Percentiles rank a stretch among this genome's conserved stretches.
Evolutionary conservation across 345 rosid species (phyloP).

Genomic region (Erucastrum elatum): DNA sequence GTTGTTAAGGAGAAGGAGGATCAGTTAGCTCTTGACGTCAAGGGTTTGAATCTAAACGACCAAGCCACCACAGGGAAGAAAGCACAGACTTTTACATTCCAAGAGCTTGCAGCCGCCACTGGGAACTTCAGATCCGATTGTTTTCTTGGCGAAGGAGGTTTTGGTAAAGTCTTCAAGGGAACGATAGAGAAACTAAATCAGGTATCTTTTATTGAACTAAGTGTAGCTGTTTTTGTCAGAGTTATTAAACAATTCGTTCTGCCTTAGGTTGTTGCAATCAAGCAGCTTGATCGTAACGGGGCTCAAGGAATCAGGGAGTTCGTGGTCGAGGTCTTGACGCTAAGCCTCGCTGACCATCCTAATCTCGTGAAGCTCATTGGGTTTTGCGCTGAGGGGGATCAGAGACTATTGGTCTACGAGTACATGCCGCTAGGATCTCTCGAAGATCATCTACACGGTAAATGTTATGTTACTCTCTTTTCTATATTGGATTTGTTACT

Average conservation of each 20-base stretch:
- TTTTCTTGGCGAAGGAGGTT: constrained; percentile 89
- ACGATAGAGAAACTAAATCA: constrained; percentile 51
- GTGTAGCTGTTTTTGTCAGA: constrained; percentile 4
- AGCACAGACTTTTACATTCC: constrained; percentile 57
- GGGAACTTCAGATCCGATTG: constrained; percentile 62
- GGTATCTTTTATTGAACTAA: constrained; percentile 42
- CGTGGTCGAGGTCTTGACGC: constrained; percentile 76
- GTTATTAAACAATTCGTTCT: not conserved
- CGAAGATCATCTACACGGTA: constrained; percentile 84
- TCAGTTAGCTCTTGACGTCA: constrained; percentile 48
- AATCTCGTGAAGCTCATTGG: constrained; percentile 90
- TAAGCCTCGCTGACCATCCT: constrained; percentile 74
- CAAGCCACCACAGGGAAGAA: constrained; percentile 48
- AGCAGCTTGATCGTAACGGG: constrained; percentile 85
- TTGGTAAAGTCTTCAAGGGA: constrained; percentile 82
- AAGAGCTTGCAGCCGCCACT: constrained; percentile 63
- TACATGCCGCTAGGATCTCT: constrained; percentile 86
- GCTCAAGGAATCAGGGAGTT: constrained; percentile 84
- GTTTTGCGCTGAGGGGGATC: constrained; percentile 87
- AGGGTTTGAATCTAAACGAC: constrained; percentile 50
- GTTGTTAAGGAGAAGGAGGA: constrained; percentile 41
- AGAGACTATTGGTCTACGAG: constrained; percentile 82
- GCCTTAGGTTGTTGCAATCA: constrained; percentile 78
- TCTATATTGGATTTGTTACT: not conserved
- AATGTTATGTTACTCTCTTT: constrained; percentile 6